These are phyloP conservation scores for Solanum piurae DNA, from an alignment of 257 asterid species.

Conservation along the genomic window DNA sequence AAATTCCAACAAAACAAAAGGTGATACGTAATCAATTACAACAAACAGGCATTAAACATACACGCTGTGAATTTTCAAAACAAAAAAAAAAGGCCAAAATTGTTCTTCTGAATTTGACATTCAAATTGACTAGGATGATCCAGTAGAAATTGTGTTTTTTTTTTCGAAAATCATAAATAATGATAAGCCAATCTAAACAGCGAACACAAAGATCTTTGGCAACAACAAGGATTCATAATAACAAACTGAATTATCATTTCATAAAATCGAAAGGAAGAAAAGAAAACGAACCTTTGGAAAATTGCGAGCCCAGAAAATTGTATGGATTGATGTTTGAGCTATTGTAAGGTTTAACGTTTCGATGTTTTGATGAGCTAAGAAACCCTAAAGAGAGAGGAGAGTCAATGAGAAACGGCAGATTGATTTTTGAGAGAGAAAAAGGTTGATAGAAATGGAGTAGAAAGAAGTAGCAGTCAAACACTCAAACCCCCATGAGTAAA, in stretches of 20 bases:
- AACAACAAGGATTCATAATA: neutral
- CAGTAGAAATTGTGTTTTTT: neutral
- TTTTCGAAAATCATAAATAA: neutral
- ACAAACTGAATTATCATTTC: neutral
- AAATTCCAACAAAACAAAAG: neutral
- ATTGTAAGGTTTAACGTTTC: neutral
- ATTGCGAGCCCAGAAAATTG: conserved; percentile 8
- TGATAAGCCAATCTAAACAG: neutral
- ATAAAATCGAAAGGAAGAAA: neutral
- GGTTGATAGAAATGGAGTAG: conserved; percentile 4
- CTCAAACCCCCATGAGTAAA: conserved; percentile 9
- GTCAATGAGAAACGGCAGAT: conserved; percentile 35
- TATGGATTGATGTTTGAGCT: conserved; percentile 12
- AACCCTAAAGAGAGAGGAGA: conserved; percentile 34
- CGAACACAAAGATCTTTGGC: neutral
- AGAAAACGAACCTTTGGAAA: conserved; percentile 19
- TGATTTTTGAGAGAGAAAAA: conserved; percentile 21
- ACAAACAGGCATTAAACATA: neutral
- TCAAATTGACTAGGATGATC: neutral
- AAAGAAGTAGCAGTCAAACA: conserved; percentile 55
- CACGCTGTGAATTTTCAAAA: neutral
- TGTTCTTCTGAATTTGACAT: neutral
- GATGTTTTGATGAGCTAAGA: neutral
- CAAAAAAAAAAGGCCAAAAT: neutral
- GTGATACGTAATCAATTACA: neutral